Evolutionary conservation across 2,329 filamentous ascomycete species (phyloP).

Genomic region (Trematosphaeria pertusa): DNA sequence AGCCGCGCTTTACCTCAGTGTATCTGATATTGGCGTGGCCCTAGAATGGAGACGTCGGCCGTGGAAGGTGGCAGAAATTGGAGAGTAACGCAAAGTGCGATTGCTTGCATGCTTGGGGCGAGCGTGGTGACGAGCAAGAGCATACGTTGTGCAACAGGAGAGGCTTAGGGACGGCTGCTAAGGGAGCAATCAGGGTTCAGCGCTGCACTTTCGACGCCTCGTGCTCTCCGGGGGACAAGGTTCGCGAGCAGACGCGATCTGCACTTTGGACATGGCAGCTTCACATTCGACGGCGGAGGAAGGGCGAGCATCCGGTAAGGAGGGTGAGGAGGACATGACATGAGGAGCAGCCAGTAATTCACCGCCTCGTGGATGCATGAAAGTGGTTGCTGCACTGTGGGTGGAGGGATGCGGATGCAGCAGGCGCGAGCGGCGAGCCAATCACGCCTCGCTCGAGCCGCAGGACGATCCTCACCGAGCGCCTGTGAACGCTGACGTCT

Average conservation of each 20-base stretch:
- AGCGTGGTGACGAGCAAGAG: slow-evolving; percentile 27
- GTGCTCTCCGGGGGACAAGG: slow-evolving; percentile 10
- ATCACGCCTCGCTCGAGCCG: slow-evolving; percentile 10
- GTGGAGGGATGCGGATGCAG: slow-evolving; percentile 18
- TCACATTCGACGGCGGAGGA: slow-evolving; percentile 21
- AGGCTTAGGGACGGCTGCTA: slow-evolving; percentile 36
- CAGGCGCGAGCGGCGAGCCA: slow-evolving; percentile 22
- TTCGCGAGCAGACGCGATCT: slow-evolving; percentile 5
- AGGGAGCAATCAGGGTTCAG: slow-evolving; percentile 31
- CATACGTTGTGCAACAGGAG: slow-evolving; percentile 41
- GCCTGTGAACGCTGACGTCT: slow-evolving; percentile 2
- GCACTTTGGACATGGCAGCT: slow-evolving; percentile 32
- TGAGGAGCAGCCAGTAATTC: slow-evolving; percentile 32
- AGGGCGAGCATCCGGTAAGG: slow-evolving; percentile 12
- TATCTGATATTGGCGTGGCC: slow-evolving; percentile 39
- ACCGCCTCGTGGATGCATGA: slow-evolving; percentile 33
- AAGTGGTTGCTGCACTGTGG: slow-evolving; percentile 21
- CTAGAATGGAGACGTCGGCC: slow-evolving; percentile 24
- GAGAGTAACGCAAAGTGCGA: slow-evolving; percentile 38
- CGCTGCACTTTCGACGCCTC: slow-evolving; percentile 23
- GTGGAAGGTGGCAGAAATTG: slow-evolving; percentile 29
- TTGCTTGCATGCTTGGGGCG: slow-evolving; percentile 46
- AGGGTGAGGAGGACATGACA: slow-evolving; percentile 17
- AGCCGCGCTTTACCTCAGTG: slow-evolving; percentile 41
- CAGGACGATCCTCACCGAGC: not conserved